Base-by-base conservation (phyloP, 192 early-diverging fungal genomes). In the Spizellomyces punctatus region DNA sequence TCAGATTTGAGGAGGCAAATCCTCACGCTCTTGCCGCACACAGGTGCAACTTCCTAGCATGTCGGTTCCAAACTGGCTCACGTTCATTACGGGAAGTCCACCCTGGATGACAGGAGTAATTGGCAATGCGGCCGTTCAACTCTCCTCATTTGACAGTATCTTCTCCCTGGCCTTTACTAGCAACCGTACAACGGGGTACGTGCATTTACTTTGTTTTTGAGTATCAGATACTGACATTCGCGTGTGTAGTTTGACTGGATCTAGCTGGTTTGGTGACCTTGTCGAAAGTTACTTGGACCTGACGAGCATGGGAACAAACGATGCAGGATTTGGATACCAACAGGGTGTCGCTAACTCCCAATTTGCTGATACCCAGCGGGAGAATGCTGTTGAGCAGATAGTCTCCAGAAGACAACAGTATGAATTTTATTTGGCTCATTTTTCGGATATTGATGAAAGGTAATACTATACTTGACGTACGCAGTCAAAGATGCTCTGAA, bases 101-200 rank as follows among this genome's bases (percentile, higher is more conserved):
- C 59, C 59, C 59, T 61, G 59, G 59, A 61, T 61, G 59, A 61
- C 59, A 14, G 59, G 59, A 2, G 59, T 61, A 22, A 61, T 61
- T 14, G 59, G 59, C 41, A 61, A 61, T 22, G 41, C 41, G 14
- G 59, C 59, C 59, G 59, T 61, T 22, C 59, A 61, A 61, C 16
- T 27, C 12, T 27, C 59, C 21, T 19, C 59, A 14, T 61, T 27
- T 61, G 59, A 61, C 12, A 61, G 59, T 4, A 12, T 61, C 59
- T 61, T 61, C 4, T 61, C 59, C 21, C 14, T 61, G 2, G 59
- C 59, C 19, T 61, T 61, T 22, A 42, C 19, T 27, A n/a, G 12
- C 41, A 61, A 61, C 21, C 59, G 59, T 12, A 61, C 59, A 14
- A 42, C 59, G 14, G 59, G 59, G 59, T 61, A 61, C 14, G 22